Conservation (phyloP, 2,329 filamentous ascomycete species). For the Epichloe scottii region DNA sequence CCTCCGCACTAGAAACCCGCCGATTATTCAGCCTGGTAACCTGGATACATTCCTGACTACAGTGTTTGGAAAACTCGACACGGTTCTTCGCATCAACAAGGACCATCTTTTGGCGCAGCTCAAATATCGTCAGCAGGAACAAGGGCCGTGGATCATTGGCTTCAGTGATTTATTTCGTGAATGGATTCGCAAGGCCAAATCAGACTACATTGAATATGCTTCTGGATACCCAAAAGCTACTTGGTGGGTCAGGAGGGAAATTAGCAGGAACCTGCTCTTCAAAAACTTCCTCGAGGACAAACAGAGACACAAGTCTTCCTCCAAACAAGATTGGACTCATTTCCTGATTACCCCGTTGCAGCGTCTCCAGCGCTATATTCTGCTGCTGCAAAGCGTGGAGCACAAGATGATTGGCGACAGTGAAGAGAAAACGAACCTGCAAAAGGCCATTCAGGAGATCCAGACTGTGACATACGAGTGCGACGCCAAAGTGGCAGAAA, state of each 20-base stretch:
- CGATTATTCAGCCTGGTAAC: constrained; percentile 68
- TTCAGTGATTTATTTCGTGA: constrained; percentile 97
- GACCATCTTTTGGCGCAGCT: constrained; percentile 84
- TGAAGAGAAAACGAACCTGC: constrained; percentile 79
- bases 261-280: constrained; percentile 76
- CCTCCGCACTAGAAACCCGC: constrained; percentile 57
- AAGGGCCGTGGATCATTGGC: constrained; percentile 85
- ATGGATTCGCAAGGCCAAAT: constrained; percentile 90
- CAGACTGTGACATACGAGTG: constrained; percentile 81
- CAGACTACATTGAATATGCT: constrained; percentile 85
- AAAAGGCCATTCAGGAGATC: constrained; percentile 81
- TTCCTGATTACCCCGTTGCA: constrained; percentile 91
- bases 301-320: constrained; percentile 64
- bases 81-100: constrained; percentile 82
- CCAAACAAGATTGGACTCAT: constrained; percentile 83
- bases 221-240: constrained; percentile 74
- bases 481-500: constrained; percentile 83
- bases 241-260: constrained; percentile 72
- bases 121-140: constrained; percentile 93
- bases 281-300: constrained; percentile 72
- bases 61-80: constrained; percentile 85
- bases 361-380: constrained; percentile 75
- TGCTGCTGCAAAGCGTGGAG: constrained; percentile 71
- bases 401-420: constrained; percentile 74
- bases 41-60: constrained; percentile 67